Evolutionary conservation across 345 rosid species (phyloP), one percentile per base, ranked within the genome.

Genomic region (Brassica cretica): DNA sequence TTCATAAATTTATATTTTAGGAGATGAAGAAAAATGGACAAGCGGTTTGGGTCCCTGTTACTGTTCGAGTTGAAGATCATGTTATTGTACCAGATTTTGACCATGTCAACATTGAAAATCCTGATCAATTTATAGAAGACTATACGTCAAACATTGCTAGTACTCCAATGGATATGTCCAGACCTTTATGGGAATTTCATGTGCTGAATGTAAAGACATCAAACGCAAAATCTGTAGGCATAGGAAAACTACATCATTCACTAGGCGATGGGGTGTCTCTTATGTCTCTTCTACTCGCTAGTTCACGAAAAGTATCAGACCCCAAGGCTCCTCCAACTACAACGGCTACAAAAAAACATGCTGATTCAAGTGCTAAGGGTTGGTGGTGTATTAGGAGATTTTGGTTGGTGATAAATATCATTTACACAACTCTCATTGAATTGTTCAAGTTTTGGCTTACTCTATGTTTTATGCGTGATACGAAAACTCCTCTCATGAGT

Each of bases 171-270:
- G 89, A 91, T 75, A 11, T 64, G 59, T 84, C 93, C 1, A 87
- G 75, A 53, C 98, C 95, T 6, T 69, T 89, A n/a, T 93, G 98
- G 95, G 95, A 93, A 68, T 61, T 93, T 15, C 98, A 91, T 78
- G 9, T 93, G 53, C 85, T 89, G 3, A 90, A 92, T 68, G 59
- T 89, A 19, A 87, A 71, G 64, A 89, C 90, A 5, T 82, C 85
- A 0, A 89, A 88, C 24, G 92, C 97, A 21, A 87, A 88, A 78
- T 84, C 94, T 0, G 11, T 81, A 0, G 68, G 62, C 16, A 63
- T 89, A 41, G 71, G 83, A 4, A 65, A 87, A 30, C 11, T 85
- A 5, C 93, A 88, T 81, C 92, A 91, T 77, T 86, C 89, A 0
- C 6, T 91, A 0, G 89, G 96, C 0, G 89, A 91, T 37, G 87